A percentile compares a stretch with the other conserved stretches of the same genome.
Conservation (phyloP, 768 basidiomycete species). For the Lentinus tigrinus region DNA sequence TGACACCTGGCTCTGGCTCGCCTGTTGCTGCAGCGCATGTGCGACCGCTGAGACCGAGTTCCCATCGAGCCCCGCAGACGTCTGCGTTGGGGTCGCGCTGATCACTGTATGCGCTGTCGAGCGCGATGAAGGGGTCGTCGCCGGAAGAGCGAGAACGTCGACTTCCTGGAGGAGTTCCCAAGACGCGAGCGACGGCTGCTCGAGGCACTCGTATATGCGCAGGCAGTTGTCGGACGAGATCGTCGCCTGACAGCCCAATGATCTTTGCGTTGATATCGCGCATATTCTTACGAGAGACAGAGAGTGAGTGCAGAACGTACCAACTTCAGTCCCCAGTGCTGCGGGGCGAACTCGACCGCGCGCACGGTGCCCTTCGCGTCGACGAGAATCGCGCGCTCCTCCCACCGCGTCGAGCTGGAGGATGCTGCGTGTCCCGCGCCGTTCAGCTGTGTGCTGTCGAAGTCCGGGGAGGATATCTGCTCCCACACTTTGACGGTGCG, state of each 20-base stretch:
- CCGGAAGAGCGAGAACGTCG: constrained; percentile 62
- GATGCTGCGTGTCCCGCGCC: constrained; percentile 21
- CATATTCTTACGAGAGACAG: too few species aligned
- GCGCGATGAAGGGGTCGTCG: constrained; percentile 38
- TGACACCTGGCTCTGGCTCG: constrained; percentile 28
- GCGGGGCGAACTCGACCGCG: constrained; percentile 83
- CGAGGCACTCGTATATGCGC: constrained; percentile 88
- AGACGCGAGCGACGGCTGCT: constrained; percentile 64
- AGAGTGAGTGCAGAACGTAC: constrained; percentile 39
- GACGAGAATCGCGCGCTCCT: constrained; percentile 67
- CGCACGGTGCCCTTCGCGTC: constrained; percentile 89
- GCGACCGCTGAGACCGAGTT: constrained; percentile 56
- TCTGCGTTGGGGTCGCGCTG: constrained; percentile 72
- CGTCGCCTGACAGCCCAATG: constrained; percentile 55
- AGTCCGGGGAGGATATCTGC: constrained; percentile 40
- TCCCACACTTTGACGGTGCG: constrained; percentile 94
- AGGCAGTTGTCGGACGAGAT: constrained; percentile 87
- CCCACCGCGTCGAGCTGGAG: constrained; percentile 53
- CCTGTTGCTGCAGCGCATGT: constrained; percentile 59
- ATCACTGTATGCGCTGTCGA: constrained; percentile 53
- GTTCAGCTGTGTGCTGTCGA: constrained; percentile 27
- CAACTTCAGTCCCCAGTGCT: constrained; percentile 84
- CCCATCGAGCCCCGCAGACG: constrained; percentile 47
- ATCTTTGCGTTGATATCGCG: too few species aligned
- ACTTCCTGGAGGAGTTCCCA: constrained; percentile 79